Evolutionary conservation across 2,329 filamentous ascomycete genomes (phyloP).

Genomic region (Gaeumannomyces sp.): DNA sequence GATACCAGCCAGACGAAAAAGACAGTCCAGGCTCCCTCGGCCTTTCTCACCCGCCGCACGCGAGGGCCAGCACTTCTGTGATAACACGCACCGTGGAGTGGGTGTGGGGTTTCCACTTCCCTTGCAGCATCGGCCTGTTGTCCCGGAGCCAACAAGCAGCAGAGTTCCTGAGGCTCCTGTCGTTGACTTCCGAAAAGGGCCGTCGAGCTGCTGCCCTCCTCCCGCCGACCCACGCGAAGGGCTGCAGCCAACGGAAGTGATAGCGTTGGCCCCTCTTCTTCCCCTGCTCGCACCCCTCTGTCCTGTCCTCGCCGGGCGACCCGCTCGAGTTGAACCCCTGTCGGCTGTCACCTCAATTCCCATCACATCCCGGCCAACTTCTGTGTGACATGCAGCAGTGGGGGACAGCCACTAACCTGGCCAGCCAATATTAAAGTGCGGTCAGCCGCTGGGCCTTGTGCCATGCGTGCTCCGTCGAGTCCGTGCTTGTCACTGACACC

Average conservation of each 20-base stretch:
- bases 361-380: not conserved
- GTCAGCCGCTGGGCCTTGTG: conserved; percentile 36
- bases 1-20: not conserved
- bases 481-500: not conserved
- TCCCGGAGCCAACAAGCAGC: not conserved
- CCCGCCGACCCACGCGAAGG: not conserved
- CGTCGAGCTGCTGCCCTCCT: not conserved
- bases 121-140: not conserved
- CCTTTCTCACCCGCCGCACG: not conserved
- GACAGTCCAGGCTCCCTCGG: not conserved
- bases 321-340: conserved; percentile 4
- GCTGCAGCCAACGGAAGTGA: not conserved
- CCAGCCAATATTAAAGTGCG: conserved; percentile 49
- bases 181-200: not conserved
- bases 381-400: conserved; percentile 28
- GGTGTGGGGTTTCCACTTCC: not conserved
- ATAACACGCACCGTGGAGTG: not conserved
- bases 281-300: not conserved
- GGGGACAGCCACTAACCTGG: conserved; percentile 30
- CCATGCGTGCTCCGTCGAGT: conserved; percentile 9
- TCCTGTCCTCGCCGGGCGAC: not conserved
- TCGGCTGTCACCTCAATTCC: conserved; percentile 1
- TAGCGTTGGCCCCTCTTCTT: not conserved
- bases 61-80: not conserved
- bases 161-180: not conserved